Percentiles rank a stretch among this genome's conserved stretches.
Conservation (phyloP, 2,329 filamentous ascomycete genomes). For the Xylaria sp. region DNA sequence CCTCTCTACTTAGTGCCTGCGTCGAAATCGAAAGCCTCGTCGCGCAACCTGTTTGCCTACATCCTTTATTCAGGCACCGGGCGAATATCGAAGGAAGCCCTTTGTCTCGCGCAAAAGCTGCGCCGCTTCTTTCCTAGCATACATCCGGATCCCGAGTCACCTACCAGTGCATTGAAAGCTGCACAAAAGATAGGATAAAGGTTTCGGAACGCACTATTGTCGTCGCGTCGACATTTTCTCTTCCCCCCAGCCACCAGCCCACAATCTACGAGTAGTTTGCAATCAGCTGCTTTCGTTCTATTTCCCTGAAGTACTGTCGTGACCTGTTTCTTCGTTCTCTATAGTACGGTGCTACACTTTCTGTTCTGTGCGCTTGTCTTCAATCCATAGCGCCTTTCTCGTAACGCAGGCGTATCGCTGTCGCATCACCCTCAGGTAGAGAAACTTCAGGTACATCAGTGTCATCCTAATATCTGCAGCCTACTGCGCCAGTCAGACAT, state of each 20-base stretch:
- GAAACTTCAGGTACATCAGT: constrained; percentile 1
- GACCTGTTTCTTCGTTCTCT: background rate
- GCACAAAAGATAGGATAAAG: constrained; percentile 4
- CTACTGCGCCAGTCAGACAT: constrained; percentile 7
- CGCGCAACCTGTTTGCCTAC: constrained; percentile 16
- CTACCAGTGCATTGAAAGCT: background rate
- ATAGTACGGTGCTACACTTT: background rate
- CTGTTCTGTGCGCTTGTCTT: constrained; percentile 2
- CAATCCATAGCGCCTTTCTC: constrained; percentile 3
- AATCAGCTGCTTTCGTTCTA: background rate
- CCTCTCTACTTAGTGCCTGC: constrained; percentile 1
- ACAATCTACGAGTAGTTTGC: constrained; percentile 6
- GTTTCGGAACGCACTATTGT: background rate
- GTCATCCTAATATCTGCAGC: constrained; percentile 23
- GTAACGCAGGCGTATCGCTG: background rate
- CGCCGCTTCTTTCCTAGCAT: background rate
- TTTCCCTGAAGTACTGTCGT: background rate
- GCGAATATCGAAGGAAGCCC: constrained; percentile 8
- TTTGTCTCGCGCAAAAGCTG: constrained; percentile 15
- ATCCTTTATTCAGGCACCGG: constrained; percentile 20
- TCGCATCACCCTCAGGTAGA: constrained; percentile 6
- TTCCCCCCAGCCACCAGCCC: background rate
- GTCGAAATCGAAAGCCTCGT: constrained; percentile 22
- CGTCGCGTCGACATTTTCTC: constrained; percentile 23
- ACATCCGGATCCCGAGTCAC: background rate